Evolutionary conservation across 2,329 filamentous ascomycete genomes (phyloP).

Genomic region (Aureobasidium sp.): DNA sequence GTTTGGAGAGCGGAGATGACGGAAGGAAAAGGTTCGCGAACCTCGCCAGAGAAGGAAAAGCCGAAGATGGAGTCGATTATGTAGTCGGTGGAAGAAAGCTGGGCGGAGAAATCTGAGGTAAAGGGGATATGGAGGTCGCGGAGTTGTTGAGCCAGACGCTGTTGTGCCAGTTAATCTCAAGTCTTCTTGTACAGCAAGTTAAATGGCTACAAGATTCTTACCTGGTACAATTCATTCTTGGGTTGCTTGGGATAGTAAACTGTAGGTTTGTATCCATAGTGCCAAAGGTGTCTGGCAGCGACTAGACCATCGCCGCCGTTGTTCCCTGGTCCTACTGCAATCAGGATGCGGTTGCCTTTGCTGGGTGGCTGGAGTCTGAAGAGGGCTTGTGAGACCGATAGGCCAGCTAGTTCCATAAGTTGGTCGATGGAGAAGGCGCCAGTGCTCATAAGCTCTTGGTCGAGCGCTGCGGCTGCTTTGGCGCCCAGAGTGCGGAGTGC

Average conservation of each 20-base stretch:
- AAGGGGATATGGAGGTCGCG: constrained; percentile 78
- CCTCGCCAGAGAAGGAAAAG: constrained; percentile 86
- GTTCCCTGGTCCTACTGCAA: constrained; percentile 83
- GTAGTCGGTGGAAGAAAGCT: constrained; percentile 64
- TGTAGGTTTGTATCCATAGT: constrained; percentile 84
- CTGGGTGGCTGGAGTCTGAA: constrained; percentile 73
- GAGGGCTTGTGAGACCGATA: constrained; percentile 88
- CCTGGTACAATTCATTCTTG: constrained; percentile 84
- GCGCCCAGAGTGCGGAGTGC: constrained; percentile 1
- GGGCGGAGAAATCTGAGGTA: constrained; percentile 65
- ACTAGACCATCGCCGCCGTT: constrained; percentile 88
- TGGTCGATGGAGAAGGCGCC: constrained; percentile 90
- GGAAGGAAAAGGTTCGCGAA: constrained; percentile 82
- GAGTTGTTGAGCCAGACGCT: constrained; percentile 80
- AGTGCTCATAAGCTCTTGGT: constrained; percentile 87
- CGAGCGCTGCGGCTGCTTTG: constrained; percentile 79
- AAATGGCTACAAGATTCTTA: constrained; percentile 29
- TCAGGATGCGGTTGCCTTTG: constrained; percentile 64
- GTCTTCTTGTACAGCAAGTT: too few species aligned
- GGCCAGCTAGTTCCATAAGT: constrained; percentile 90
- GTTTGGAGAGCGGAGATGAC: constrained; percentile 73
- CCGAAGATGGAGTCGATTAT: constrained; percentile 91
- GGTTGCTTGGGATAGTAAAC: constrained; percentile 91
- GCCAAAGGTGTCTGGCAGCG: constrained; percentile 80
- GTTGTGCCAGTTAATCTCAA: background rate